Evolutionary conservation across 2,329 filamentous ascomycete species (phyloP).

Genomic region (Fusarium luffae): DNA sequence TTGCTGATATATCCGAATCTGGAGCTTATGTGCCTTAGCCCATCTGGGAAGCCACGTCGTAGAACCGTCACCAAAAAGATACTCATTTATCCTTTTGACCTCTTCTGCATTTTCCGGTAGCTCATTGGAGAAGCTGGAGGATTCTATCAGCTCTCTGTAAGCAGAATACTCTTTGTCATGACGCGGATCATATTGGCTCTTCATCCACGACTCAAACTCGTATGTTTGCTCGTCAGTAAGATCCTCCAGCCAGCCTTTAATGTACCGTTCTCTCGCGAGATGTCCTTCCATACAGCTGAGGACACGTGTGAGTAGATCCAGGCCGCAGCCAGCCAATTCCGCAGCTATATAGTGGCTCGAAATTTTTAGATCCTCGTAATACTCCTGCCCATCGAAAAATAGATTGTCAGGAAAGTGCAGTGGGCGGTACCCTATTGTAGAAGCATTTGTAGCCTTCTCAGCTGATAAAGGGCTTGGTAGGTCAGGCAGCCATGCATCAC

Average conservation of each 20-base stretch:
- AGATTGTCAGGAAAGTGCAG: background rate
- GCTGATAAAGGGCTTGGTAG: background rate
- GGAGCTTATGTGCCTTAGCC: background rate
- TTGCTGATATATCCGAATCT: conserved; percentile 3
- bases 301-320: background rate
- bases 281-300: accelerated
- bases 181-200: accelerated
- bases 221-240: background rate
- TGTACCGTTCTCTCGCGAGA: accelerated
- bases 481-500: background rate
- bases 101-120: no score
- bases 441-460: no score
- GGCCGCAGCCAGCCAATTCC: background rate
- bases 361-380: background rate
- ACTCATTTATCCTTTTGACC: no score
- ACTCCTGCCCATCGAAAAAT: background rate
- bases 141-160: background rate
- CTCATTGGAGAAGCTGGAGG: background rate
- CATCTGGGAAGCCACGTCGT: no score
- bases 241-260: background rate
- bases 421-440: no score
- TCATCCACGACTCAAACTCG: background rate
- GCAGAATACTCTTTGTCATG: background rate
- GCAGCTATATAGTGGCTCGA: background rate
- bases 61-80: no score